These are phyloP conservation scores for Metschnikowia matae DNA, from an alignment of 805 yeast species.

Conservation along the genomic window DNA sequence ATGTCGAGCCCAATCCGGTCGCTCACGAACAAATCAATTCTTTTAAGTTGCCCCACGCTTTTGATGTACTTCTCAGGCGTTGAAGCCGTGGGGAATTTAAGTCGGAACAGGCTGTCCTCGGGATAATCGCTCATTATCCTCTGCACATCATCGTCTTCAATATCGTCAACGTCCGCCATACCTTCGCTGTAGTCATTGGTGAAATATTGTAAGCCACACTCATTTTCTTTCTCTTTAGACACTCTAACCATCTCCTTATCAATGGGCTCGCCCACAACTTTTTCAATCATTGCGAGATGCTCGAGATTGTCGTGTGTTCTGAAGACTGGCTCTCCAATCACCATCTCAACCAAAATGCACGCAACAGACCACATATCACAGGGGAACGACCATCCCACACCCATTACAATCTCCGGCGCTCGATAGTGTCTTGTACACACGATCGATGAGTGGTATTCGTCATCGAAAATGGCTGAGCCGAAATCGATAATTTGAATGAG, in stretches of 20 bases:
- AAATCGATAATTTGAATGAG: slow-evolving; percentile 88
- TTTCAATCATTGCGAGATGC: slow-evolving; percentile 93
- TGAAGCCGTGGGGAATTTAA: slow-evolving; percentile 36
- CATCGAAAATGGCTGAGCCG: slow-evolving; percentile 93
- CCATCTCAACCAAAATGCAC: slow-evolving; percentile 84
- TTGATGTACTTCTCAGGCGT: slow-evolving; percentile 39
- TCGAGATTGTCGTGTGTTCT: slow-evolving; percentile 93
- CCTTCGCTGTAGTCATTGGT: slow-evolving; percentile 20
- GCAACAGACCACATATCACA: slow-evolving; percentile 98
- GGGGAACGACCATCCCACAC: slow-evolving; percentile 95
- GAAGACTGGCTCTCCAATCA: slow-evolving; percentile 91
- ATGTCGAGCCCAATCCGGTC: slow-evolving; percentile 38
- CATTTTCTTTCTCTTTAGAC: slow-evolving; percentile 34
- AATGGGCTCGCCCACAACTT: slow-evolving; percentile 55
- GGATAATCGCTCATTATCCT: slow-evolving; percentile 8
- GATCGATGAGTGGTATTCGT: slow-evolving; percentile 87
- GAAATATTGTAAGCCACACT: slow-evolving; percentile 39
- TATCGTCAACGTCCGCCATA: slow-evolving; percentile 18
- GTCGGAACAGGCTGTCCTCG: slow-evolving; percentile 22
- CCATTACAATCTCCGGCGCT: slow-evolving; percentile 94
- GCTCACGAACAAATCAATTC: slow-evolving; percentile 44
- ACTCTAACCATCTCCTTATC: slow-evolving; percentile 38
- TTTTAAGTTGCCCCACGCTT: slow-evolving; percentile 37
- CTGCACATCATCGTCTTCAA: slow-evolving; percentile 25
- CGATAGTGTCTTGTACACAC: slow-evolving; percentile 95